Conservation (phyloP, 106 monocot species). For the Dendrobium officinale region DNA sequence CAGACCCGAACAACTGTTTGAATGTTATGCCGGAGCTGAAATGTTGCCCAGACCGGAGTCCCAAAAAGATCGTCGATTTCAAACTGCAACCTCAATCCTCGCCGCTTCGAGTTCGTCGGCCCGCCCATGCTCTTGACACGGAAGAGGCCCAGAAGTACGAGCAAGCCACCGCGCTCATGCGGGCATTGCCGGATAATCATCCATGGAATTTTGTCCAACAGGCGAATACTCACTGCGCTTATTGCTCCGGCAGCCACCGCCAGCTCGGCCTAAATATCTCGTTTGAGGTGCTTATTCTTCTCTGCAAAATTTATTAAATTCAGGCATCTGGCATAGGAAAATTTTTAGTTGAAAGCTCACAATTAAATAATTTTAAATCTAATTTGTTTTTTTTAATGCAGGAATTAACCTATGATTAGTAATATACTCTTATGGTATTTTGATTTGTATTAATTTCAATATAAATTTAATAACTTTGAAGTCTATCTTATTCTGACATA, state of each 20-base stretch:
- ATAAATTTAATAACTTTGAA: too few relatives aligned
- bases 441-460: too few relatives aligned
- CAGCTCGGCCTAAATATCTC: neutral
- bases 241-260: neutral
- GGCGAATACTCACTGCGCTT: conserved; percentile 22
- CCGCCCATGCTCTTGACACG: conserved; percentile 22
- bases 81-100: neutral
- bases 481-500: too few relatives aligned
- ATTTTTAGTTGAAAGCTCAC: too few relatives aligned
- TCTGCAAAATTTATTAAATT: neutral
- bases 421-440: too few relatives aligned
- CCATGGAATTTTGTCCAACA: conserved; percentile 47
- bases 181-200: conserved; percentile 29
- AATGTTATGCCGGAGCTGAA: neutral
- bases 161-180: conserved; percentile 33
- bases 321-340: too few relatives aligned
- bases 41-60: conserved; percentile 11
- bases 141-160: conserved; percentile 31
- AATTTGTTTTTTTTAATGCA: too few relatives aligned
- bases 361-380: too few relatives aligned
- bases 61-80: conserved; percentile 18
- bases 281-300: neutral
- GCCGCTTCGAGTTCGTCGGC: conserved; percentile 37
- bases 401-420: too few relatives aligned
- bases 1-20: neutral